Evolutionary conservation across 192 early-diverging fungal genomes (phyloP), one percentile per base, ranked within the genome.

Genomic region (Coemansia erecta): DNA sequence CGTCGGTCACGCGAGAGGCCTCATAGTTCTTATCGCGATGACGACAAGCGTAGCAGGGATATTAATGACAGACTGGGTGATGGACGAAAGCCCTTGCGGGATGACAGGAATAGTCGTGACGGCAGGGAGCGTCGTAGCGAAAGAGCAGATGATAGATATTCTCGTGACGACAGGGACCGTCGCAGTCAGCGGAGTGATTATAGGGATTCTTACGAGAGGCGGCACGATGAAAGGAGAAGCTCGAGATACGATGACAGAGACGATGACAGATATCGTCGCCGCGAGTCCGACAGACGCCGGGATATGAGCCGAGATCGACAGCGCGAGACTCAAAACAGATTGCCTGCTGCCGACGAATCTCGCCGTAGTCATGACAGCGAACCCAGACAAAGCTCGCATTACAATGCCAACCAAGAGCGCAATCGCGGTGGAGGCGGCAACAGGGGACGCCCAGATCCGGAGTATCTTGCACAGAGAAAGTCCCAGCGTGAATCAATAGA

Each of bases 401-500:
- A 43, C 11, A 10, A 42, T 10, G n/a, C 19, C 8, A 43, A 39
- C 24, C 44, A 24, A 2, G 19, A 26, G 18, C 64, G 56, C 8
- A 48, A 23, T 14, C 5, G 41, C 40, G 11, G 31, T n/a, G 31
- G 56, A 22, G 46, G 47, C 47, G 35, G 39, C 13, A 40, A 22
- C 21, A 45, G 65, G 35, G 60, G 61, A 18, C 48, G 50, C 14
- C 56, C 56, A 2, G 69, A 68, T 15, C 61, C 68, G n/a, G 69
- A 75, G 33, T 68, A 65, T 44, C 48, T 70, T 40, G 60, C 48
- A 18, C 56, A 68, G 26, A 59, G 84, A 31, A 66, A 70, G 19
- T 65, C 58, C 0, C 57, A 83, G 41, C 68, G 83, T 5, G 58
- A 81, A 19, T 58, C 66, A 2, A 81, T 58, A 26, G 37, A 66